phyloP scores from a whole-genome alignment of 768 basidiomycete genomes.

The Austroboletus eburneus region DNA sequence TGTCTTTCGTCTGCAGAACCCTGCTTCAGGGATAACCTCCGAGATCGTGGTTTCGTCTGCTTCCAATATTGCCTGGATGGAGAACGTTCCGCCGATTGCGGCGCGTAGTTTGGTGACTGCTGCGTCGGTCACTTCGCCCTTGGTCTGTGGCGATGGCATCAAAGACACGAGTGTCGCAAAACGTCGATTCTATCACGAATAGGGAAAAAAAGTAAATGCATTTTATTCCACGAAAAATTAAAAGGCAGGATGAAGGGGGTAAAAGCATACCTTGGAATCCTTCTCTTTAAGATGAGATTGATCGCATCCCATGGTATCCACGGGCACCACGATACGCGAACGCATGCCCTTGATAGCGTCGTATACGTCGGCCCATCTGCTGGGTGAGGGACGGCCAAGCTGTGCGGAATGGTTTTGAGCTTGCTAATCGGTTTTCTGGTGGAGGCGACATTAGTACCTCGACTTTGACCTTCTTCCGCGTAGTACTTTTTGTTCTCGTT shows the following conservation, averaged over 20 bases:
- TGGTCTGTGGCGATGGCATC: slow-evolving; percentile 96
- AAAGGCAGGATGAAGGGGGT: neutral
- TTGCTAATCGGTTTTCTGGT: slow-evolving; percentile 43
- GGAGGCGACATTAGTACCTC: neutral
- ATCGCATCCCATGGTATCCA: slow-evolving; percentile 90
- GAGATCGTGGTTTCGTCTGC: slow-evolving; percentile 63
- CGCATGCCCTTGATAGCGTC: slow-evolving; percentile 75
- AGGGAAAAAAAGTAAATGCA: too few relatives aligned
- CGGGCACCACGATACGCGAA: slow-evolving; percentile 68
- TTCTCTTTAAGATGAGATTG: slow-evolving; percentile 58
- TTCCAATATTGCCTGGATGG: slow-evolving; percentile 61
- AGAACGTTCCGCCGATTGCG: slow-evolving; percentile 76
- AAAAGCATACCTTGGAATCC: slow-evolving; percentile 55
- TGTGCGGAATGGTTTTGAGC: slow-evolving; percentile 49
- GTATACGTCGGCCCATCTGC: slow-evolving; percentile 68
- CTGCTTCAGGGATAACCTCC: slow-evolving; percentile 81
- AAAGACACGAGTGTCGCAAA: slow-evolving; percentile 86
- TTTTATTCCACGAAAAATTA: too few relatives aligned
- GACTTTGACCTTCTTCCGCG: neutral
- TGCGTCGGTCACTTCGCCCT: slow-evolving; percentile 81
- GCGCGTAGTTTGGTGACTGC: slow-evolving; percentile 71
- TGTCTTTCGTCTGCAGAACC: slow-evolving; percentile 89
- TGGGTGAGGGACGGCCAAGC: slow-evolving; percentile 59
- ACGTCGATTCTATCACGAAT: slow-evolving; percentile 57
- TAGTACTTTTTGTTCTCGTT: neutral